Evolutionary conservation across 441 rosid genomes (phyloP), one percentile per base, ranked within the genome.

Genomic region (Mallotus japonicus): DNA sequence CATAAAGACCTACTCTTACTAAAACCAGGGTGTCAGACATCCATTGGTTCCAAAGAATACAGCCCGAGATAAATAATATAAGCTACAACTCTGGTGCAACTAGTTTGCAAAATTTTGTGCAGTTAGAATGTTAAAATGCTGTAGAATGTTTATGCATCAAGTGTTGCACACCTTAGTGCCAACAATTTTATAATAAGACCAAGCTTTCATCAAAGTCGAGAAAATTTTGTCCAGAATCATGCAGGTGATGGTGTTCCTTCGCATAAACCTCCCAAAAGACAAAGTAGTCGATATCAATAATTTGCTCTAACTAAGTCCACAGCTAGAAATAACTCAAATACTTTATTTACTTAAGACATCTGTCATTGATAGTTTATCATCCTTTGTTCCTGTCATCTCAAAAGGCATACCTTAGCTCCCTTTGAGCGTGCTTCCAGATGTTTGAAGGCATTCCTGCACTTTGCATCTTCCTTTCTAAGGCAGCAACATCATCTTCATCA

Each of bases 381-480:
- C 22, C 22, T 34, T 42, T 44, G 34, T 61, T 24, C 55, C 15
- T 34, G 24, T 61, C 40, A 57, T 75, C 51, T 19, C 50, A 22
- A 68, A 63, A 65, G 75, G 58, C 70, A 75, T 85, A 96, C 99
- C 99, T 92, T 73, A 96, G 76, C 82, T 96, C 99, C 82, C 96
- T 88, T 76, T 92, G 99, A 56, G 96, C 97, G 81, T 92, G 99
- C 87, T 96, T 96, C 97, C 98, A 92, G 79, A 93, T 84, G 77
- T 83, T 90, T 79, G 97, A 77, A 71, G 98, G 97, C 95, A 96
- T 88, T 81, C 94, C 98, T 13, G 95, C 95, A 83, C 84, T 83
- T 84, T 93, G 92, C 98, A 95, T 95, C 83, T 93, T 95, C 77
- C 91, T 87, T 85, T 93, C 99, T 69, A 95, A 81, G 68, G 94